phyloP scores from a whole-genome alignment of 2,329 filamentous ascomycete genomes.

The Fusarium hainanense region DNA sequence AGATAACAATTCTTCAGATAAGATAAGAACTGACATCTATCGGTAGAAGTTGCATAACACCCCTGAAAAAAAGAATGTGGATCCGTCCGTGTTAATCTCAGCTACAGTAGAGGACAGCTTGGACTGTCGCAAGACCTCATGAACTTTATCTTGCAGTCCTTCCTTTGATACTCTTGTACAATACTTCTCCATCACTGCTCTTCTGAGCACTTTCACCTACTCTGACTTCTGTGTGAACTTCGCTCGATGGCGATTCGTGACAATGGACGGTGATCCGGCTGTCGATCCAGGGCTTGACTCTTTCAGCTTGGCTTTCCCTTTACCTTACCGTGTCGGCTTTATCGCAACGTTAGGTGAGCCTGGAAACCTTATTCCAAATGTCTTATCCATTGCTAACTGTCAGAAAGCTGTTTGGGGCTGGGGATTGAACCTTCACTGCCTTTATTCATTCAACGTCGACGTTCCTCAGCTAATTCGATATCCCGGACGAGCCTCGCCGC shows the following conservation, averaged over 20 bases:
- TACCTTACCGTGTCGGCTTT: conserved; percentile 89
- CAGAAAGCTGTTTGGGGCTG: conserved; percentile 89
- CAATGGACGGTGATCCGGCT: conserved; percentile 79
- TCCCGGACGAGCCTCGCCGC: conserved; percentile 75
- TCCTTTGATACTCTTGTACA: conserved; percentile 22
- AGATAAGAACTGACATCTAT: conserved; percentile 23
- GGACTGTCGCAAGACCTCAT: conserved; percentile 42
- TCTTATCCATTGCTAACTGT: conserved; percentile 17
- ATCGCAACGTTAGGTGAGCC: conserved; percentile 83
- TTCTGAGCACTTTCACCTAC: conserved; percentile 1
- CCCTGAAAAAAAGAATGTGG: conserved; percentile 39
- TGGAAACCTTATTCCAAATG: not conserved
- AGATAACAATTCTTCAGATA: not conserved
- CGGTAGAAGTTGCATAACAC: conserved; percentile 16
- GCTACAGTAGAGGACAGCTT: conserved; percentile 40
- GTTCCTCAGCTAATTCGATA: conserved; percentile 89
- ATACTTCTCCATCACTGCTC: conserved; percentile 2
- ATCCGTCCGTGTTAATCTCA: conserved; percentile 36
- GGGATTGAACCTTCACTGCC: conserved; percentile 90
- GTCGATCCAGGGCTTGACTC: conserved; percentile 80
- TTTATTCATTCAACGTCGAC: conserved; percentile 83
- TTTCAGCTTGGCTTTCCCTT: conserved; percentile 86
- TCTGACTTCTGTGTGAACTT: not conserved
- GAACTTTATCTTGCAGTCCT: conserved; percentile 24
- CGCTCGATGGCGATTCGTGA: conserved; percentile 43